These are phyloP conservation scores for Teratosphaeria destructans DNA, from an alignment of 2,329 filamentous ascomycete genomes.

Conservation along the genomic window DNA sequence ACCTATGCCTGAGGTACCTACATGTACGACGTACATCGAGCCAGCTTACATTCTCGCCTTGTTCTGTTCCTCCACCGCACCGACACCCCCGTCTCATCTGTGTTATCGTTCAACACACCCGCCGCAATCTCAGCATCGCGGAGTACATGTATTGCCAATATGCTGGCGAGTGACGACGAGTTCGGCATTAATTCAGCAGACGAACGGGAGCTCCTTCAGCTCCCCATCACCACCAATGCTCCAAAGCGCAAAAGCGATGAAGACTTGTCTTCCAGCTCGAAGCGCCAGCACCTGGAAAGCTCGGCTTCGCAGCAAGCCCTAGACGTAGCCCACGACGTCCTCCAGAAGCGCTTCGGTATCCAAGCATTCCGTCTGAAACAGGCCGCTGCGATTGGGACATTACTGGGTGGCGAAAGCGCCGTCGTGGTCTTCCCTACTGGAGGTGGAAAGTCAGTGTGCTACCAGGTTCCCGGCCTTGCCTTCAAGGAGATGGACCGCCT, in stretches of 20 bases:
- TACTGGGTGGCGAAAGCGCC: conserved; percentile 42
- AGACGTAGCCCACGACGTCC: conserved; percentile 22
- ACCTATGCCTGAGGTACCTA: no score
- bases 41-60: no score
- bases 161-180: conserved; percentile 12
- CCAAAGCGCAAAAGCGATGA: conserved; percentile 9
- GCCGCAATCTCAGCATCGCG: no score
- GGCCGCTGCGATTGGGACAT: conserved; percentile 32
- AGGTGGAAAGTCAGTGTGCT: conserved; percentile 92
- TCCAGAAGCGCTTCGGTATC: conserved; percentile 33
- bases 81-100: neutral
- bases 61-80: no score
- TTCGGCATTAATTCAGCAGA: conserved; percentile 17
- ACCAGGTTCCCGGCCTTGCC: conserved; percentile 82
- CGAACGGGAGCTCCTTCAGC: conserved; percentile 15
- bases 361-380: conserved; percentile 36
- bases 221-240: conserved; percentile 6
- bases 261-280: neutral
- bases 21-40: no score
- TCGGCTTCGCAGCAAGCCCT: conserved; percentile 3
- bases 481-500: conserved; percentile 38
- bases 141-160: neutral
- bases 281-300: conserved; percentile 4
- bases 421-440: conserved; percentile 98
- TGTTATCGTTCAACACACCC: no score